phyloP scores from a whole-genome alignment of 2,329 filamentous ascomycete species.

The Alternaria conjuncta region DNA sequence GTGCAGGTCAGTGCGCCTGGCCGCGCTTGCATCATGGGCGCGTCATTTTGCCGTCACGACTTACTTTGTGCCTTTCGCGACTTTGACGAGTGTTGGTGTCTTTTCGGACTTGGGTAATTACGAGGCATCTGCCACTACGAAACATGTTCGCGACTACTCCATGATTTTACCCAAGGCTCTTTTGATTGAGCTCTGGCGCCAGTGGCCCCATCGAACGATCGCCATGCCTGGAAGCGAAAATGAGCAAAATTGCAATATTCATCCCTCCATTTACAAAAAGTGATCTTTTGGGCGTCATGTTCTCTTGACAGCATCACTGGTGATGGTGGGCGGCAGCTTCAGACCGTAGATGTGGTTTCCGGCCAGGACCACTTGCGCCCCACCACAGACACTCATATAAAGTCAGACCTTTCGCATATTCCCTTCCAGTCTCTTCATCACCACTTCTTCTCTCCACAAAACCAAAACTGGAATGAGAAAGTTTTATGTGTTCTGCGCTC shows the following conservation, averaged over 20 bases:
- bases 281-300: neutral
- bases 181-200: neutral
- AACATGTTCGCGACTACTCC: neutral
- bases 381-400: neutral
- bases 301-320: neutral
- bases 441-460: no score
- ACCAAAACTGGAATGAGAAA: no score
- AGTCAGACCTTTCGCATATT: neutral
- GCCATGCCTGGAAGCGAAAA: neutral
- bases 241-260: neutral
- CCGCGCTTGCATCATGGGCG: neutral
- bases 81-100: neutral
- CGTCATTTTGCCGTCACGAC: neutral
- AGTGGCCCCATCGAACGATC: neutral
- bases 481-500: neutral
- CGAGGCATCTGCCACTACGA: neutral
- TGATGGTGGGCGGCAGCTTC: neutral
- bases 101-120: neutral
- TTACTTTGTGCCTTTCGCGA: neutral
- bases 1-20: neutral
- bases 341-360: neutral
- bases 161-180: neutral
- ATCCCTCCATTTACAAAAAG: rapidly evolving
- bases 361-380: neutral
- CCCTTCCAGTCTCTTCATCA: no score